A percentile compares a stretch with the other conserved stretches of the same genome.
Conservation (phyloP, 495 filamentous ascomycete species). For the Penicillium paradoxum region DNA sequence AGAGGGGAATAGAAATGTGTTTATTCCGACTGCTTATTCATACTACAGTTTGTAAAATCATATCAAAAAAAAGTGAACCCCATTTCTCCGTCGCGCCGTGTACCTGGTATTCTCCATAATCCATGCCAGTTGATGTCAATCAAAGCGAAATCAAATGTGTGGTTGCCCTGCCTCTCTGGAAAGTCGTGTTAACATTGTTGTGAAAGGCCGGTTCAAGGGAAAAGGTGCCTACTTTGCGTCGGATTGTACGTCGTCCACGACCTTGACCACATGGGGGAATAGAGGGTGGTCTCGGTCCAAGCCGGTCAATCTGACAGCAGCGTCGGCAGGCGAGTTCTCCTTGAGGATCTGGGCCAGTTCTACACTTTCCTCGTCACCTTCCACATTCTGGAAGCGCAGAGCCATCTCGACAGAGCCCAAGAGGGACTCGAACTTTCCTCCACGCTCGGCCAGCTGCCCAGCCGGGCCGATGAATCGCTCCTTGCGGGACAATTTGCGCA, state of each 20-base stretch:
- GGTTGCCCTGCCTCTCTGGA: slow-evolving; percentile 27
- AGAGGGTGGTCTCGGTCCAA: slow-evolving; percentile 67
- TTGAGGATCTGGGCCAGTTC: slow-evolving; percentile 81
- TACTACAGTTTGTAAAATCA: slow-evolving; percentile 15
- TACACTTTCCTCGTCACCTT: slow-evolving; percentile 78
- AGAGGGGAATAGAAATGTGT: background rate
- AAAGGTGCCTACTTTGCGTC: slow-evolving; percentile 35
- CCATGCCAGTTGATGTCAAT: slow-evolving; percentile 24
- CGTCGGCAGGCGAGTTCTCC: slow-evolving; percentile 56
- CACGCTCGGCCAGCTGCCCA: slow-evolving; percentile 72
- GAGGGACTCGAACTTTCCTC: slow-evolving; percentile 62
- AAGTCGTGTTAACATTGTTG: background rate
- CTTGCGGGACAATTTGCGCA: slow-evolving; percentile 86
- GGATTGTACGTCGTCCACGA: slow-evolving; percentile 74
- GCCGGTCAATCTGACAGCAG: slow-evolving; percentile 70
- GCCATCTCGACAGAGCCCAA: slow-evolving; percentile 78
- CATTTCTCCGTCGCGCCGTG: slow-evolving; percentile 19
- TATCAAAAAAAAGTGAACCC: slow-evolving; percentile 4
- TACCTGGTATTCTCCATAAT: slow-evolving; percentile 28
- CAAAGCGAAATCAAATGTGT: slow-evolving; percentile 19
- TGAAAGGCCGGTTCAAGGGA: background rate
- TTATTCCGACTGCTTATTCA: slow-evolving; percentile 10
- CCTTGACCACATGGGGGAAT: slow-evolving; percentile 61
- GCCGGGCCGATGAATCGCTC: slow-evolving; percentile 95
- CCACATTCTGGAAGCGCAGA: slow-evolving; percentile 86